phyloP scores from a whole-genome alignment of 2,329 filamentous ascomycete genomes.

The Biscogniauxia mediterranea region DNA sequence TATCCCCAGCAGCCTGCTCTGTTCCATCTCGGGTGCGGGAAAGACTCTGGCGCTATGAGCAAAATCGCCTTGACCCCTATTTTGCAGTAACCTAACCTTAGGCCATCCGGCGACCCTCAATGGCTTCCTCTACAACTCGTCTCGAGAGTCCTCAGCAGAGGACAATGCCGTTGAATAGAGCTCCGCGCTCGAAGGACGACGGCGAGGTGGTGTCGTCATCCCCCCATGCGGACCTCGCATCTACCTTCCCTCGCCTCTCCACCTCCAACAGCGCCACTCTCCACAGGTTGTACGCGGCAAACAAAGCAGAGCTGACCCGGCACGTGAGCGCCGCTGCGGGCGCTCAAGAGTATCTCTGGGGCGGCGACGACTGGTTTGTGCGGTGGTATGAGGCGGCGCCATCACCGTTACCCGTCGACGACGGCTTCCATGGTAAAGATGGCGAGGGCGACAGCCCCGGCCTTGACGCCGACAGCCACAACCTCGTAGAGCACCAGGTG shows the following conservation, averaged over 20 bases:
- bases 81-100: neutral
- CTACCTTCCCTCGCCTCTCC: neutral
- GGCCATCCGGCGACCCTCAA: neutral
- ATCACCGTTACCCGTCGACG: neutral
- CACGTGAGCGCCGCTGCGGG: conserved; percentile 16
- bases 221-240: neutral
- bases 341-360: conserved; percentile 12
- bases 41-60: neutral
- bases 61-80: neutral
- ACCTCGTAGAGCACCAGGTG: conserved; percentile 14
- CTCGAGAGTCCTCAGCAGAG: neutral
- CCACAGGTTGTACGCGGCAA: conserved; percentile 14
- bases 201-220: neutral
- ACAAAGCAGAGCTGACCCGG: conserved; percentile 21
- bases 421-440: neutral
- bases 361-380: conserved; percentile 15
- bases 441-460: neutral
- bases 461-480: conserved; percentile 9
- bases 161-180: neutral
- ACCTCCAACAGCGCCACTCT: conserved; percentile 3
- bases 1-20: neutral
- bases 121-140: neutral
- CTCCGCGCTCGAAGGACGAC: neutral
- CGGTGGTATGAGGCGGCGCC: conserved; percentile 14
- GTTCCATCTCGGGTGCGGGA: neutral